Evolutionary conservation across 306 rosid genomes (phyloP).

Genomic region (Echinosophora koreensis): DNA sequence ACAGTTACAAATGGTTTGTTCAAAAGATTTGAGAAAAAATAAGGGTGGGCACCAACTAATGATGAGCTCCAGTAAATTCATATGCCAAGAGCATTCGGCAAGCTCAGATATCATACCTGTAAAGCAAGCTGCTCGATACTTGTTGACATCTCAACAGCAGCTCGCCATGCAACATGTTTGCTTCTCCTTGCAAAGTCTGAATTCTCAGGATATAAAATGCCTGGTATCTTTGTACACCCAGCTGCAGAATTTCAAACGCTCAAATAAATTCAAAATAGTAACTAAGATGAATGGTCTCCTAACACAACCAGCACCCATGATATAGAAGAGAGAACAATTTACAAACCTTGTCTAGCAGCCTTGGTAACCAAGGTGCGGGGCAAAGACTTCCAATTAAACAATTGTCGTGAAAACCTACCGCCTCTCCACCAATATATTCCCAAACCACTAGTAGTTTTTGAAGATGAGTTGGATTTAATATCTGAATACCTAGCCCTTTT

Average conservation of each 20-base stretch:
- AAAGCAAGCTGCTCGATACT: conserved; percentile 91
- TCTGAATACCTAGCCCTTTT: conserved; percentile 76
- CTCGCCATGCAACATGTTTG: conserved; percentile 82
- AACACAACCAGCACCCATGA: conserved; percentile 45
- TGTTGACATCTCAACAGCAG: conserved; percentile 86
- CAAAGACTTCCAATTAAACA: conserved; percentile 84
- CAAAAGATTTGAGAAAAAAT: not conserved
- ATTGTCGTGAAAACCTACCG: conserved; percentile 85
- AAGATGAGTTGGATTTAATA: conserved; percentile 67
- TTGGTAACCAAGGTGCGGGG: conserved; percentile 79
- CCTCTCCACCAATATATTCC: conserved; percentile 98
- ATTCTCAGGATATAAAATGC: conserved; percentile 88
- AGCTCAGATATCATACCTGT: conserved; percentile 64
- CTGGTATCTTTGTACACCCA: conserved; percentile 85
- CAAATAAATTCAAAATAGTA: conserved; percentile 59
- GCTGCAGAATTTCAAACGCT: conserved; percentile 72
- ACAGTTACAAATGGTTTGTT: conserved; percentile 13
- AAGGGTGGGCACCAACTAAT: conserved; percentile 14
- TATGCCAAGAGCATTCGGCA: conserved; percentile 36
- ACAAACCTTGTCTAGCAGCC: conserved; percentile 96
- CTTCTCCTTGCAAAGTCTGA: conserved; percentile 93
- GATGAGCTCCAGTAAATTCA: conserved; percentile 39
- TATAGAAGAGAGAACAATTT: conserved; percentile 41
- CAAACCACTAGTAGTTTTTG: conserved; percentile 74
- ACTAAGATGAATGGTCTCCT: conserved; percentile 53